Evolutionary conservation across 768 basidiomycete genomes (phyloP), one percentile per base, ranked within the genome.

Genomic region (Phlegmacium glaucopus): DNA sequence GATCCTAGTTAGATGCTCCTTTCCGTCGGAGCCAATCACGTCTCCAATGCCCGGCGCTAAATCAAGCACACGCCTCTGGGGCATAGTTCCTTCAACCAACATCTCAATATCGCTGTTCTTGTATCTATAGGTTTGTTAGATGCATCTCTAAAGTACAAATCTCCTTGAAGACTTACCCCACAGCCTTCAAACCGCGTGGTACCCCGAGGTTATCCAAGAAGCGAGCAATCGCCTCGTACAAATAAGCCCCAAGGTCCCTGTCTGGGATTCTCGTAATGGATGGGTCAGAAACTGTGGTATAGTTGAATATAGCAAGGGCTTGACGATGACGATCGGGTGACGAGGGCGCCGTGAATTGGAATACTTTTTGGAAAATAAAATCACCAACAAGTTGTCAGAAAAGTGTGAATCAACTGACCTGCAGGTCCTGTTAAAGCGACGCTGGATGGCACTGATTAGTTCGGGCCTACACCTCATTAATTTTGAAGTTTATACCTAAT

Each of bases 321-420:
- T 91, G 83, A 38, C 94, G 85, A 67, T 98, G 94, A 36, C 94
- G 86, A 50, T 86, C 82, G 2, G 94, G 92, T 0, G 91, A 85
- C 4, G 94, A 94, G 6, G 95, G 94, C 0, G 95, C 88, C 7
- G 95, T 97, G 68, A 94, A 97, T 60, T 87, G 82, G 77, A 98
- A 97, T 37, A 97, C 95, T 80, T 42, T 13, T 34, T 2, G 43
- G 9, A 9, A 32, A 28, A 6, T 11, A 22, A 32, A 27, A 36
- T 49, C 18, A 38, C 22, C 9, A 9, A 15, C 5, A 7, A 25
- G 11, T 37, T 4, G 25, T 57, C 5, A 42, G 28, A 28, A 27
- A 38, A 47, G 4, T 42, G 55, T 39, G 50, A 30, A 22, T 50
- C 32, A 60, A 47, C 68, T 45, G 62, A 79, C 83, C 83, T 55